Base-by-base conservation (phyloP, 257 asterid genomes). In the Solanum dulcamara region DNA sequence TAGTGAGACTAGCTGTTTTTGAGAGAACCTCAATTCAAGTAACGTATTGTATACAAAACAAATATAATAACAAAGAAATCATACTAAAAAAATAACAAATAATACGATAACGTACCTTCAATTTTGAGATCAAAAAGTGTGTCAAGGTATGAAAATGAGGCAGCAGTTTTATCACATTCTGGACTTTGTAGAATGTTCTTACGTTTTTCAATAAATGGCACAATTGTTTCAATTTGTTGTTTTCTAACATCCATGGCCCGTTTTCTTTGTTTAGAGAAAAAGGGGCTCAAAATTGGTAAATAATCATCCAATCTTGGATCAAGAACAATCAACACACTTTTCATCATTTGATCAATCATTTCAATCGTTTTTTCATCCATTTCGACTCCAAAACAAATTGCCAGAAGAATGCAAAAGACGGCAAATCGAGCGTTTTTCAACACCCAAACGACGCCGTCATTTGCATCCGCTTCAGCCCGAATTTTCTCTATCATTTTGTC, bases 261-360 rank as follows among this genome's bases (percentile, higher is more conserved):
- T 24, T 92, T 95, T 59, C 96, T 85, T 35, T 96, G 94, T 46
- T 96, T 95, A 1, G 96, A 90, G 90, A 94, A 95, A 64, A 96
- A 88, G 0, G 95, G 97, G 59, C 97, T 92, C 1, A 96, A 40
- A 20, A 95, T 72, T 1, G 99, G 99, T 7, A 96, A 88, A 85
- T 88, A 95, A 87, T 96, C 99, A 30, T 96, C 99, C 10, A 95
- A 15, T 42, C 98, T 89, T 15, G 99, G 99, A 88, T 94, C 94
- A 1, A 94, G 93, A 17, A 85, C 91, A 0, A 96, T 90, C 24
- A 96, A 90, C 4, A 96, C 98, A 0, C 91, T 35, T 53, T 94
- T 96, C 94, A 92, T 92, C 93, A 89, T 85, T 6, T 90, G 91
- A 55, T 96, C 99, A 3, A 96, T 87, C 15, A 17, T 80, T 4